A percentile compares a stretch with the other conserved stretches of the same genome.
phyloP scores from a whole-genome alignment of 2,329 filamentous ascomycete species.

The Hypoxylon sp. region DNA sequence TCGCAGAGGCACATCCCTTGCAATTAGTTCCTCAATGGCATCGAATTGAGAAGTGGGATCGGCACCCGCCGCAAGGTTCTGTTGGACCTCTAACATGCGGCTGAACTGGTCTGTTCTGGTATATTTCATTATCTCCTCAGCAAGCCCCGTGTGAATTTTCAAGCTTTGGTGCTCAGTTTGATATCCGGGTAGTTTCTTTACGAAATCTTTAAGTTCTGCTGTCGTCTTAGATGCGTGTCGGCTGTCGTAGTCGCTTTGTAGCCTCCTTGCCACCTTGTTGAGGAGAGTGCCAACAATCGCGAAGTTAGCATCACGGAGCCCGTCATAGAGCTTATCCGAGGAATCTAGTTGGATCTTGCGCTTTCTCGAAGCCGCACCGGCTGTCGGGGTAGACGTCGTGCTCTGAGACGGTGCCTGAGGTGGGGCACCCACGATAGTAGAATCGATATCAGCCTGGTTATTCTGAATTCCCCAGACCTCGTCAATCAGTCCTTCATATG shows the following conservation, averaged over 20 bases:
- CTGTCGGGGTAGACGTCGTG: constrained; percentile 68
- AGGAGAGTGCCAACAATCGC: constrained; percentile 90
- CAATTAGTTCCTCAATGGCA: constrained; percentile 93
- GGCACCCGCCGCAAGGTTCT: constrained; percentile 91
- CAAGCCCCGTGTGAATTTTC: constrained; percentile 91
- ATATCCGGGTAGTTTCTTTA: constrained; percentile 91
- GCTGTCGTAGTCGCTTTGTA: constrained; percentile 88
- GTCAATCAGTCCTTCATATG: constrained; percentile 96
- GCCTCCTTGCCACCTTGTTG: constrained; percentile 89
- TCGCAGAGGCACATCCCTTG: constrained; percentile 84
- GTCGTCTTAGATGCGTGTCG: constrained; percentile 90
- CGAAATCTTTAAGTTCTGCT: constrained; percentile 92
- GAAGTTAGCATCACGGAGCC: constrained; percentile 93
- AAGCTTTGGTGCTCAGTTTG: constrained; percentile 94
- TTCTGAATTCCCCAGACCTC: constrained; percentile 93
- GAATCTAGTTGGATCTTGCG: constrained; percentile 91
- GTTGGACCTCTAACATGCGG: constrained; percentile 90
- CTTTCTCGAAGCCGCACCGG: constrained; percentile 75
- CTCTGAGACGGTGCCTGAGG: constrained; percentile 68
- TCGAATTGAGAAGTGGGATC: constrained; percentile 93
- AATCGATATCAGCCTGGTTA: constrained; percentile 93
- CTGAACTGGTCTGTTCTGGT: constrained; percentile 92
- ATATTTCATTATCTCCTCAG: constrained; percentile 95
- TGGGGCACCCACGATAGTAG: constrained; percentile 85
- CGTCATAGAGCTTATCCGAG: constrained; percentile 88